Base-by-base conservation (phyloP, 768 basidiomycete genomes). In the Leccinum rimulosum region DNA sequence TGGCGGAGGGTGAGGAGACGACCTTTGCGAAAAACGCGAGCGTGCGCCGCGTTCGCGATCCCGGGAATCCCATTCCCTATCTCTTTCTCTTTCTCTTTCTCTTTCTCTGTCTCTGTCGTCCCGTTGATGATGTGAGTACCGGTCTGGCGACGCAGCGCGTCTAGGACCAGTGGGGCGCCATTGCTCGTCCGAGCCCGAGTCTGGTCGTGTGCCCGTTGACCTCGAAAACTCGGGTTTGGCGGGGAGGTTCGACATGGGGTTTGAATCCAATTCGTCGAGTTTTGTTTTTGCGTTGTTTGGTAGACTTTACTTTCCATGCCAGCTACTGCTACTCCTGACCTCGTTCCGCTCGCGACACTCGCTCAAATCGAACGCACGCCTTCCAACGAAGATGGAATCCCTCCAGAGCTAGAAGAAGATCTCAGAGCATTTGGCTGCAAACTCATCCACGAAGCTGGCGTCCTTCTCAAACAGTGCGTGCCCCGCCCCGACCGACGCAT, bases 391-490 rank as follows among this genome's bases (percentile, higher is more conserved):
- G 95, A 98, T 77, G 92, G 91, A 0, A 80, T 98, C 9, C 88
- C 95, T 0, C 72, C 70, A 22, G 86, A 89, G 25, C 74, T 97
- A 14, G 96, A 99, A 71, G 86, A 91, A 57, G 95, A 97, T 65
- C 80, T 99, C 36, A 80, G 95, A 50, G 88, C 89, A 1, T 93
- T 88, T 65, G 97, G 95, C 2, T 96, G 94, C 73, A 93, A 95
- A 76, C 79, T 98, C 60, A 94, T 99, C 22, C 93, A 98, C 68
- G 88, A 97, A 75, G 94, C 95, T 4, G 97, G 97, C 35, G 82
- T 94, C 48, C 80, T 98, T 57, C 79, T 98, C 65, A 87, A 89
- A 71, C 89, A 96, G 96, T 97, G 68, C 67, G 88, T 73, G 36
- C 28, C n/a, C 14, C 15, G 19, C 30, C n/a, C 61, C 51, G 50